phyloP scores from a whole-genome alignment of 2,329 filamentous ascomycete genomes.

The Fusarium abutilonis region DNA sequence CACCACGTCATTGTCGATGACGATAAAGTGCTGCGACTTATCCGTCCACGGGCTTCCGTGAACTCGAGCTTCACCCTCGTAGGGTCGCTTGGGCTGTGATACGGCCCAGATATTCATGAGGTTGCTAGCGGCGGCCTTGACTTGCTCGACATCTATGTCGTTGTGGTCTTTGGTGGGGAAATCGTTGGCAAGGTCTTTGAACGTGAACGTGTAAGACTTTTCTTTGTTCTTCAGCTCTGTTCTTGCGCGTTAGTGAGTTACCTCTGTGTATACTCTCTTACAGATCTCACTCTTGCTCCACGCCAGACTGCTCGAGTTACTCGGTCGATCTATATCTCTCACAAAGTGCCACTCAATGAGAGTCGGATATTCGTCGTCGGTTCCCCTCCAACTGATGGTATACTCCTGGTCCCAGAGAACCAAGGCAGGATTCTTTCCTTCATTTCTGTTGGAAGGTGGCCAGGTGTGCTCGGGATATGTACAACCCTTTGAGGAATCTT shows the following conservation, averaged over 20 bases:
- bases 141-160: conserved; percentile 25
- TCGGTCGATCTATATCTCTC: conserved; percentile 15
- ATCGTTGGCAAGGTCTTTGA: conserved; percentile 27
- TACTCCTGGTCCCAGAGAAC: conserved; percentile 31
- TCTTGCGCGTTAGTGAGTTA: not conserved
- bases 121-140: conserved; percentile 23
- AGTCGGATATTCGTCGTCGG: conserved; percentile 25
- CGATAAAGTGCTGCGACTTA: conserved; percentile 29
- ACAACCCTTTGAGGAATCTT: conserved; percentile 23
- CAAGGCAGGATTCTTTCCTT: conserved; percentile 22
- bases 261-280: not conserved
- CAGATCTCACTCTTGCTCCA: conserved; percentile 18
- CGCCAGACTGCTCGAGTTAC: conserved; percentile 22
- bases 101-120: conserved; percentile 21
- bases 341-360: conserved; percentile 30
- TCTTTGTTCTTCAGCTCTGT: conserved; percentile 24
- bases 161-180: conserved; percentile 22
- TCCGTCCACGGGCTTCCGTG: conserved; percentile 22
- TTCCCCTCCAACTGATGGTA: conserved; percentile 27
- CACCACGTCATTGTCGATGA: conserved; percentile 20
- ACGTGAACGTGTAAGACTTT: conserved; percentile 29
- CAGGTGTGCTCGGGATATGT: conserved; percentile 20
- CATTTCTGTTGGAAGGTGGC: conserved; percentile 6
- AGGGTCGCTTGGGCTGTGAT: conserved; percentile 22
- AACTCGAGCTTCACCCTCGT: conserved; percentile 12